phyloP scores from a whole-genome alignment of 352 stramenopile species.

The Phytophthora constricta region DNA sequence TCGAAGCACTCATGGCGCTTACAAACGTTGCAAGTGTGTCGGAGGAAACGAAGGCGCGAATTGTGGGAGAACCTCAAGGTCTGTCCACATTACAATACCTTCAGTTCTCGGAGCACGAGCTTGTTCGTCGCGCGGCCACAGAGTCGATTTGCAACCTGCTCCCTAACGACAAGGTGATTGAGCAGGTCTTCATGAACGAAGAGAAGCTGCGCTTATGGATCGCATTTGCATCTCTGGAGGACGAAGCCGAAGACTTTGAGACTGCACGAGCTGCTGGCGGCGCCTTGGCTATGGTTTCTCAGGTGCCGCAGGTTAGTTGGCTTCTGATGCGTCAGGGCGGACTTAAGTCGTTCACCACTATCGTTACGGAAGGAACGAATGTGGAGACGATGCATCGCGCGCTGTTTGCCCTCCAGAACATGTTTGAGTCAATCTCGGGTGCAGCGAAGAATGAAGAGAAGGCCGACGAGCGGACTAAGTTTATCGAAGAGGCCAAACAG shows the following conservation, averaged over 20 bases:
- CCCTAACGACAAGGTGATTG: slow-evolving; percentile 92
- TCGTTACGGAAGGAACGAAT: slow-evolving; percentile 59
- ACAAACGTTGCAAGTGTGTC: slow-evolving; percentile 97
- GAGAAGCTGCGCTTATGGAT: slow-evolving; percentile 95
- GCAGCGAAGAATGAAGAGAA: slow-evolving; percentile 56
- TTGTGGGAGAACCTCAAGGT: slow-evolving; percentile 68
- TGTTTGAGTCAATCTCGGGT: slow-evolving; percentile 54
- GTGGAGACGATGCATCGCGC: slow-evolving; percentile 79
- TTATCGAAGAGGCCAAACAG: slow-evolving; percentile 47
- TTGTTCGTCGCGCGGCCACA: slow-evolving; percentile 96
- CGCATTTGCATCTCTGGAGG: slow-evolving; percentile 92
- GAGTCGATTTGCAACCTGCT: slow-evolving; percentile 97
- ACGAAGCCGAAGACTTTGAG: slow-evolving; percentile 92
- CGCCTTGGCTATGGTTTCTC: slow-evolving; percentile 94
- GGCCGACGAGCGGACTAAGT: slow-evolving; percentile 49
- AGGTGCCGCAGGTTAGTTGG: slow-evolving; percentile 77
- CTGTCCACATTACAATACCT: slow-evolving; percentile 84
- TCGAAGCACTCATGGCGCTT: slow-evolving; percentile 96
- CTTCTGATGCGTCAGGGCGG: slow-evolving; percentile 73
- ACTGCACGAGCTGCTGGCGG: slow-evolving; percentile 92
- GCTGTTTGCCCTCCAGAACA: slow-evolving; percentile 80
- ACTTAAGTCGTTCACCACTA: slow-evolving; percentile 58
- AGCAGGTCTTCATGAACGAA: slow-evolving; percentile 92
- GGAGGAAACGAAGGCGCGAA: slow-evolving; percentile 94
- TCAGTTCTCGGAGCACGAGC: slow-evolving; percentile 98